Evolutionary conservation across 179 eudicot genomes (phyloP), one percentile per base, ranked within the genome.

Genomic region (Silene vulgaris): DNA sequence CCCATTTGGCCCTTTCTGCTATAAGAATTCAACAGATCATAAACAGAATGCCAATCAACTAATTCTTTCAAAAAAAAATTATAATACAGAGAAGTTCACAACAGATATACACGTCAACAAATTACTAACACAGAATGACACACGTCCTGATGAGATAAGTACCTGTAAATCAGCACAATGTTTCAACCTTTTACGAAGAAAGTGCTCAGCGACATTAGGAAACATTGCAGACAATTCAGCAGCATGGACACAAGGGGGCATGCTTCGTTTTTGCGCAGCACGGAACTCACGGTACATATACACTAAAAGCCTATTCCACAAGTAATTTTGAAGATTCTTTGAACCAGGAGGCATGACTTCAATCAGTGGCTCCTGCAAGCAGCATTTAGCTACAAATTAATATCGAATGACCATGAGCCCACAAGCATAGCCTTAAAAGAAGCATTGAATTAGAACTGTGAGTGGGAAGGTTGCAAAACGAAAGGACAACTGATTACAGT

Each of bases 111-210:
- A 48, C 5, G 30, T 28, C 64, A 21, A 21, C 2, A 69, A 69
- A n/a, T 48, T 45, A 72, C n/a, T 8, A 37, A n/a, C 7, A 54
- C 6, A 3, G 3, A 72, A 71, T 5, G 20, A 29, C 16, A 65
- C 3, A 6, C 30, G 21, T 32, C 20, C 13, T 65, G 8, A 21
- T 20, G 50, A 21, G 57, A 20, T 20, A 43, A 21, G 19, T 82
- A 95, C 99, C 99, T 95, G 97, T 78, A 90, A 77, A 80, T 95
- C 99, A 69, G 96, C 93, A 80, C 90, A 92, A 71, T 89, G 90
- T 83, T 92, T 95, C 82, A 95, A 80, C 84, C 93, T 85, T 83
- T 95, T 95, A 78, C 97, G 86, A 68, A 90, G 86, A 80, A 90
- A 84, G 59, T 85, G 85, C 77, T 95, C 99, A 13, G 86, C 71